Evolutionary conservation across 192 early-diverging fungal genomes (phyloP).

Genomic region (Lunasporangiospora selenospora): DNA sequence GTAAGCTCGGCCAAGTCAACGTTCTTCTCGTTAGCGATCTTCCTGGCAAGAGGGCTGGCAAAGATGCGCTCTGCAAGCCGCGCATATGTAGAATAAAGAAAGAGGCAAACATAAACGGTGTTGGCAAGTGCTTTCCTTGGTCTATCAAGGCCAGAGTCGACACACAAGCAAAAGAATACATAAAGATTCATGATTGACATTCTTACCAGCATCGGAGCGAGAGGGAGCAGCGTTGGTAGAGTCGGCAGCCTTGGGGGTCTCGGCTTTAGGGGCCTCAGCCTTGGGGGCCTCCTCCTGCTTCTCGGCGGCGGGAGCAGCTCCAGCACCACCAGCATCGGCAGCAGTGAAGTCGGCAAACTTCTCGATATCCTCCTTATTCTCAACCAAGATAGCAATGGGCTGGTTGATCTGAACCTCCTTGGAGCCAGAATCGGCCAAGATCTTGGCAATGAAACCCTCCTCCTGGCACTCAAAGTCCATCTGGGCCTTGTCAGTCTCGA

Average conservation of each 20-base stretch:
- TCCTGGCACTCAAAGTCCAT: constrained; percentile 99
- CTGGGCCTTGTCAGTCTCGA: constrained; percentile 99
- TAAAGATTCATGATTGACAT: too few relatives aligned
- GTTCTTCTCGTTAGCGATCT: constrained; percentile 84
- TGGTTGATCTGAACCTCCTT: constrained; percentile 82
- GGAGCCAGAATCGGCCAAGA: constrained; percentile 80
- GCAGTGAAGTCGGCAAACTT: constrained; percentile 85
- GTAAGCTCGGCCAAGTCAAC: constrained; percentile 77
- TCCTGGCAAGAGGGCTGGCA: constrained; percentile 86
- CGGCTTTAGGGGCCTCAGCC: constrained; percentile 21
- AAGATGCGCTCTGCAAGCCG: constrained; percentile 74
- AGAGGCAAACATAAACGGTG: too few relatives aligned
- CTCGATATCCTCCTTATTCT: constrained; percentile 85
- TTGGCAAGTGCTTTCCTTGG: constrained; percentile 7
- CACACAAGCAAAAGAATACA: too few relatives aligned
- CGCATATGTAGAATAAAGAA: too few relatives aligned
- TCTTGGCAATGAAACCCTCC: constrained; percentile 95
- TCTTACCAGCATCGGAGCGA: constrained; percentile 43
- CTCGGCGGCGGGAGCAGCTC: constrained; percentile 49
- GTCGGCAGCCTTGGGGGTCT: constrained; percentile 24
- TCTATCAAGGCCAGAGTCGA: too few relatives aligned
- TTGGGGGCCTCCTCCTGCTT: constrained; percentile 21
- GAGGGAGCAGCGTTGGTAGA: constrained; percentile 39
- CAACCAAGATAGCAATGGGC: constrained; percentile 92
- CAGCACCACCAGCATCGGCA: constrained; percentile 55